Conservation (phyloP, 2,329 filamentous ascomycete genomes). For the Stachybotrys chlorohalonatus region DNA sequence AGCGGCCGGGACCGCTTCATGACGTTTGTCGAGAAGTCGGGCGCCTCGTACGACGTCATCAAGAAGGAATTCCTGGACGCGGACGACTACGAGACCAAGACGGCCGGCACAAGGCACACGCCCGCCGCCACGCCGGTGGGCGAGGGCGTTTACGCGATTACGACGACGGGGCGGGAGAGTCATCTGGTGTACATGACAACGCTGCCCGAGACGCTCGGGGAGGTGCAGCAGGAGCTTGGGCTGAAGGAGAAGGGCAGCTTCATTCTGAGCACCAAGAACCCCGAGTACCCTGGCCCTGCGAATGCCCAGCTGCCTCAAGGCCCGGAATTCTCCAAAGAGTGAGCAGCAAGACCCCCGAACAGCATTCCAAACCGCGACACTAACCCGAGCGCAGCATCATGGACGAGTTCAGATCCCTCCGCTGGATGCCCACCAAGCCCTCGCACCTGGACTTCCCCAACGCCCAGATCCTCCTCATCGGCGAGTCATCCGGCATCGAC, state of each 20-base stretch:
- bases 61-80: conserved; percentile 61
- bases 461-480: conserved; percentile 71
- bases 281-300: conserved; percentile 56
- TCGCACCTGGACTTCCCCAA: conserved; percentile 67
- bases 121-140: conserved; percentile 68
- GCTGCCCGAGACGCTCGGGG: conserved; percentile 57
- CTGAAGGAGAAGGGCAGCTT: conserved; percentile 65
- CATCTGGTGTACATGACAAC: conserved; percentile 77
- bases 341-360: conserved; percentile 17
- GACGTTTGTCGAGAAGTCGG: conserved; percentile 72
- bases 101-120: conserved; percentile 56
- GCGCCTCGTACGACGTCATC: conserved; percentile 57
- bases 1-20: conserved; percentile 64
- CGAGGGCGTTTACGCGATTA: conserved; percentile 79
- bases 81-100: conserved; percentile 67
- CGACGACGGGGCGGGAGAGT: conserved; percentile 58
- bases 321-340: conserved; percentile 64
- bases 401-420: conserved; percentile 61
- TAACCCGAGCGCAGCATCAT: conserved; percentile 40
- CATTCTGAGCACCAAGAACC: conserved; percentile 73
- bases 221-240: conserved; percentile 69
- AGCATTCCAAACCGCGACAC: not conserved
- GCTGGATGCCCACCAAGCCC: conserved; percentile 68
- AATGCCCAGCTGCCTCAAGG: conserved; percentile 53
- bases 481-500: conserved; percentile 50